These are phyloP conservation scores for Lecanicillium sp. DNA, from an alignment of 2,329 filamentous ascomycete species.

Conservation along the genomic window DNA sequence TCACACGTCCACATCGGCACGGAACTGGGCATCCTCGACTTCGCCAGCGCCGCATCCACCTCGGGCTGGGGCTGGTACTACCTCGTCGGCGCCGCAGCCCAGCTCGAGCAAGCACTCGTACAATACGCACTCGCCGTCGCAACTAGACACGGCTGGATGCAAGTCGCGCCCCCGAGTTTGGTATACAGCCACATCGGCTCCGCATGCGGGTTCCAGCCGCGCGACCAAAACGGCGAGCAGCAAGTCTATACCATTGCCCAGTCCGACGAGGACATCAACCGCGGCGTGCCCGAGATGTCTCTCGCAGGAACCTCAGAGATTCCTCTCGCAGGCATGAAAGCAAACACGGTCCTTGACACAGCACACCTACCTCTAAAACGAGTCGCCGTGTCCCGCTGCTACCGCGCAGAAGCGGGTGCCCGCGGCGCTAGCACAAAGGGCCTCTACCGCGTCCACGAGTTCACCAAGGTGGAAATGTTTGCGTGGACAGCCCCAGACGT, in stretches of 20 bases:
- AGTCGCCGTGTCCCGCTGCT: conserved; percentile 85
- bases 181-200: conserved; percentile 87
- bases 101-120: conserved; percentile 89
- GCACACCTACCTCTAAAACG: conserved; percentile 65
- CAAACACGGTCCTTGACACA: conserved; percentile 58
- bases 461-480: conserved; percentile 97
- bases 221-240: conserved; percentile 83
- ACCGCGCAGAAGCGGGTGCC: conserved; percentile 88
- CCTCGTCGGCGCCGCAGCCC: conserved; percentile 79
- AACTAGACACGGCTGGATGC: conserved; percentile 65
- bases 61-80: conserved; percentile 99
- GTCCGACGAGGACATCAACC: conserved; percentile 49
- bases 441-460: conserved; percentile 94
- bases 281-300: conserved; percentile 59
- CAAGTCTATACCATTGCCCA: conserved; percentile 81
- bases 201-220: conserved; percentile 89
- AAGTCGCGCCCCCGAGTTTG: conserved; percentile 77
- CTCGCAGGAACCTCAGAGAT: conserved; percentile 92
- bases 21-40: conserved; percentile 85
- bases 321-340: conserved; percentile 83
- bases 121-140: conserved; percentile 75
- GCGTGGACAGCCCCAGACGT: conserved; percentile 67
- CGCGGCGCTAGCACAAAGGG: conserved; percentile 88
- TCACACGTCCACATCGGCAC: conserved; percentile 83
- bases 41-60: conserved; percentile 68